phyloP scores from a whole-genome alignment of 192 early-diverging fungal species.

The Phycomyces blakesleeanus region DNA sequence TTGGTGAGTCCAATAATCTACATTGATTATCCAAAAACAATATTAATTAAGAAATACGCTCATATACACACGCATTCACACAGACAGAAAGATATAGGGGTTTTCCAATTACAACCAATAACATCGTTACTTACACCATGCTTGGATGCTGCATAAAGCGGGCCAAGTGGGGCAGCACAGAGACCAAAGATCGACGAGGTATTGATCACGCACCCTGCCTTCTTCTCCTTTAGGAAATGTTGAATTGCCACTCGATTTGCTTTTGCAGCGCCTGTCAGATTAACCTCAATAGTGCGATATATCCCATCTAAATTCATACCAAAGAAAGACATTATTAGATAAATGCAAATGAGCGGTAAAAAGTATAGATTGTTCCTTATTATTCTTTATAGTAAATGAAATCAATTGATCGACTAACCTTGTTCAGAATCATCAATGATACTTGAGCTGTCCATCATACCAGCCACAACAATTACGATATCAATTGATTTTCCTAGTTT shows the following conservation, averaged over 20 bases:
- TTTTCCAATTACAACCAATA: background rate
- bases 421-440: conserved; percentile 13
- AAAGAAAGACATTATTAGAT: too few species aligned
- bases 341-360: too few species aligned
- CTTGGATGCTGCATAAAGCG: conserved; percentile 22
- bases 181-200: conserved; percentile 22
- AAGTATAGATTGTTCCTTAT: too few species aligned
- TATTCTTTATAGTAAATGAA: too few species aligned
- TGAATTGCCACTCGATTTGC: conserved; percentile 21
- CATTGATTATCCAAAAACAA: background rate
- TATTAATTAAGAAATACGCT: too few species aligned
- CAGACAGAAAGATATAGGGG: too few species aligned
- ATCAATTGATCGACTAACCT: background rate
- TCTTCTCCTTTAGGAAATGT: conserved; percentile 11
- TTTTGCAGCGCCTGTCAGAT: conserved; percentile 14
- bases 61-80: too few species aligned
- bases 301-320: background rate
- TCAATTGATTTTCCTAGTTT: conserved; percentile 4
- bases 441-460: conserved; percentile 10
- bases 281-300: conserved; percentile 12
- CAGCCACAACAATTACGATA: conserved; percentile 20
- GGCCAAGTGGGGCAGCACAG: conserved; percentile 7
- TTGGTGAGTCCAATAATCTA: conserved; percentile 20
- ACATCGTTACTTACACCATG: conserved; percentile 11
- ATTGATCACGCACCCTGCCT: conserved; percentile 21